Conservation (phyloP, 1,284 basidiomycete species). For the Fomitopsis schrenkii region DNA sequence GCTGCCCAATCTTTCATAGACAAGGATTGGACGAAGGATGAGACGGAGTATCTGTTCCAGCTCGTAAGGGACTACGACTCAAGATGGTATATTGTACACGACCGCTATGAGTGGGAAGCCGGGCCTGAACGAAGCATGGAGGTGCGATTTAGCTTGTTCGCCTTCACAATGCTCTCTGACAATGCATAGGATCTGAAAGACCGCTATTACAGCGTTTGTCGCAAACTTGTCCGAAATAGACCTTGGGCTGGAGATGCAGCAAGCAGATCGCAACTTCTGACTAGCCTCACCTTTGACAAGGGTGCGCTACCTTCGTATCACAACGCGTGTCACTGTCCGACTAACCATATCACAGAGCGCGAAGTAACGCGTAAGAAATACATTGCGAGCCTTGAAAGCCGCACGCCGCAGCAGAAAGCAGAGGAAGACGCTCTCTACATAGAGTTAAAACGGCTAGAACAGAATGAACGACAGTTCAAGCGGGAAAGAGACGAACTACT, state of each 20-base stretch:
- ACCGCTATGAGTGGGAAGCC: conserved; percentile 78
- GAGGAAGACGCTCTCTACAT: conserved; percentile 97
- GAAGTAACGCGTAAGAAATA: conserved; percentile 91
- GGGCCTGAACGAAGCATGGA: conserved; percentile 62
- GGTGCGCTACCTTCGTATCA: conserved; percentile 30
- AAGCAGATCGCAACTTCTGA: conserved; percentile 63
- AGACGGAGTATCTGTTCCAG: conserved; percentile 91
- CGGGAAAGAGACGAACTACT: conserved; percentile 90
- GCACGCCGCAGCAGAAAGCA: conserved; percentile 85
- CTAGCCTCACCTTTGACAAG: conserved; percentile 81
- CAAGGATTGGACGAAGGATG: conserved; percentile 87
- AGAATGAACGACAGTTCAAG: conserved; percentile 86
- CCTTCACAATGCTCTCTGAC: not conserved
- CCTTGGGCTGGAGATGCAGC: conserved; percentile 80
- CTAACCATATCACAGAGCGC: conserved; percentile 49
- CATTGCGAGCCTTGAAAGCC: conserved; percentile 78
- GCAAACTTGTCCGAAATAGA: conserved; percentile 81
- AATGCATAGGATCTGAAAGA: conserved; percentile 83
- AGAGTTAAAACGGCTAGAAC: conserved; percentile 92
- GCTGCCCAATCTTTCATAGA: conserved; percentile 40
- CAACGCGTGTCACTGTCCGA: not conserved
- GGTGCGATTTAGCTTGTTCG: conserved; percentile 34
- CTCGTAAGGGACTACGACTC: conserved; percentile 83
- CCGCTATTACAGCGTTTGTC: conserved; percentile 90
- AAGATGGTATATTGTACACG: conserved; percentile 88